Conservation (phyloP, 192 early-diverging fungal species). For the Umbelopsis sp. region DNA sequence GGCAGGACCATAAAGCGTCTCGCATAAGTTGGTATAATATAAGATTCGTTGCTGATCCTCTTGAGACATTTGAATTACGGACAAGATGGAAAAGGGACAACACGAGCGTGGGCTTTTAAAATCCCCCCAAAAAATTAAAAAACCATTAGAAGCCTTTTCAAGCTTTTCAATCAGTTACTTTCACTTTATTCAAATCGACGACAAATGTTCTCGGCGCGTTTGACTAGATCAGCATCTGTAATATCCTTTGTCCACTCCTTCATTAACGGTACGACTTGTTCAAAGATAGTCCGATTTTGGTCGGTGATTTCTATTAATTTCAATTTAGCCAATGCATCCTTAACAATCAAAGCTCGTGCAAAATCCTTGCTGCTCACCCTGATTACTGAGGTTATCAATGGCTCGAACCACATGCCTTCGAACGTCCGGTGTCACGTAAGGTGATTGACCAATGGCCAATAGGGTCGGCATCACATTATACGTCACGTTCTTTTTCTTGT, state of each 20-base stretch:
- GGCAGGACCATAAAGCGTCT: conserved; percentile 67
- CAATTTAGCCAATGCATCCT: background rate
- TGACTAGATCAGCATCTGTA: conserved; percentile 7
- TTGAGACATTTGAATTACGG: conserved; percentile 28
- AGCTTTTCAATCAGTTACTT: background rate
- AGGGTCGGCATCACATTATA: conserved; percentile 40
- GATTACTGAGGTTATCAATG: conserved; percentile 52
- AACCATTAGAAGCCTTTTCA: too few relatives aligned
- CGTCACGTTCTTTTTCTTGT: background rate
- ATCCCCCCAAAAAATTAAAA: too few relatives aligned
- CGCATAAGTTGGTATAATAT: conserved; percentile 49
- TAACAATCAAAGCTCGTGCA: background rate
- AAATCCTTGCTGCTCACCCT: conserved; percentile 15
- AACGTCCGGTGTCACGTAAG: conserved; percentile 47
- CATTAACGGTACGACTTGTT: background rate
- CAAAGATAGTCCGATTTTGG: background rate
- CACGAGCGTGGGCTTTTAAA: background rate
- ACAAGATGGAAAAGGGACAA: conserved; percentile 6
- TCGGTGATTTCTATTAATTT: conserved; percentile 1
- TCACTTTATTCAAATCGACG: conserved; percentile 19
- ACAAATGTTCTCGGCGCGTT: conserved; percentile 16
- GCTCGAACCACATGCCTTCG: conserved; percentile 58
- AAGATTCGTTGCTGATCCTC: conserved; percentile 25
- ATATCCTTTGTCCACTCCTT: conserved; percentile 14
- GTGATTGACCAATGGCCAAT: conserved; percentile 37